These are phyloP conservation scores for Rhynchosporium agropyri DNA, from an alignment of 2,329 filamentous ascomycete genomes.

Conservation along the genomic window DNA sequence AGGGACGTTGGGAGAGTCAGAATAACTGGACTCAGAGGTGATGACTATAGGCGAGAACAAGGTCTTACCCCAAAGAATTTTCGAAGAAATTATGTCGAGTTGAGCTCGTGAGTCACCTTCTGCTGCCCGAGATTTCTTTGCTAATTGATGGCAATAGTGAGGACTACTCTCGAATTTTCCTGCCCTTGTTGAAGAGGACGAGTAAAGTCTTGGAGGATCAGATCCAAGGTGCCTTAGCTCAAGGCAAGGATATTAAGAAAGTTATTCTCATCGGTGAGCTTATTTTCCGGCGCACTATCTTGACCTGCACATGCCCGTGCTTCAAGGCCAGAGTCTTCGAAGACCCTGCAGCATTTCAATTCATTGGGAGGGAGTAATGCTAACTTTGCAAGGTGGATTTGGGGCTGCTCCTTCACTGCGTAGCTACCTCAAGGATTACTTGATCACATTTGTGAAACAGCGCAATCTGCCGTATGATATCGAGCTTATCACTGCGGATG, in stretches of 20 bases:
- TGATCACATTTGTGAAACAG: neutral
- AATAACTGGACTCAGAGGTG: constrained; percentile 23
- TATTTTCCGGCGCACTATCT: too few relatives aligned
- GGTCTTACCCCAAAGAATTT: constrained; percentile 25
- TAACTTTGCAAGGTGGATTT: constrained; percentile 23
- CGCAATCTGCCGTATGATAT: constrained; percentile 13
- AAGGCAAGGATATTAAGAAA: constrained; percentile 28
- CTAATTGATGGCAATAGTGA: neutral
- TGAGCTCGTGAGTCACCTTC: constrained; percentile 20
- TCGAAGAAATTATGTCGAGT: constrained; percentile 17
- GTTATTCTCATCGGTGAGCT: constrained; percentile 31
- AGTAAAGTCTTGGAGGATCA: constrained; percentile 20
- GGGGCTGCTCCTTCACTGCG: constrained; percentile 29
- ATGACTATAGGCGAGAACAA: constrained; percentile 12
- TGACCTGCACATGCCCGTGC: too few relatives aligned
- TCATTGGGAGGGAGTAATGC: too few relatives aligned
- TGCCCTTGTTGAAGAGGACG: constrained; percentile 24
- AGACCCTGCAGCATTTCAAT: too few relatives aligned
- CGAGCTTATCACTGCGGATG: constrained; percentile 18
- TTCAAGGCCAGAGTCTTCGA: too few relatives aligned
- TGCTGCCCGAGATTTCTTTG: neutral
- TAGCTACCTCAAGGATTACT: constrained; percentile 22
- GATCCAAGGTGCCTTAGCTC: constrained; percentile 20
- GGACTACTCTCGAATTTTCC: constrained; percentile 30
- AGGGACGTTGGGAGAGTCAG: constrained; percentile 13